These are phyloP conservation scores for Prunus padus DNA, from an alignment of 306 rosid species.

Conservation along the genomic window DNA sequence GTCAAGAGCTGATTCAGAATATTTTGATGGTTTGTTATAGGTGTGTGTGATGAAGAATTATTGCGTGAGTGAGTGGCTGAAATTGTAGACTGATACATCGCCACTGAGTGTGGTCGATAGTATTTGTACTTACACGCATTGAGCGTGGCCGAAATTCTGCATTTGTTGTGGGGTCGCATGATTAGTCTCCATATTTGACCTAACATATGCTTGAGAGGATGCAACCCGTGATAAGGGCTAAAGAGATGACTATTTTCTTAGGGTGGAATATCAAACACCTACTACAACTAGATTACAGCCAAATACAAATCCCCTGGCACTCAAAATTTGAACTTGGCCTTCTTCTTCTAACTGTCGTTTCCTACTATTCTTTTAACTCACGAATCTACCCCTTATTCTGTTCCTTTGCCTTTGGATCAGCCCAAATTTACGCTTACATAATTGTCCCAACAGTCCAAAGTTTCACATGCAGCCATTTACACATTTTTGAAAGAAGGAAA, in stretches of 20 bases:
- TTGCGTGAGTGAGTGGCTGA: too few species aligned
- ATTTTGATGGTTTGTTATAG: too few species aligned
- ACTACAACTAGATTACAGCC: not conserved
- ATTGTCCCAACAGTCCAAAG: constrained; percentile 59
- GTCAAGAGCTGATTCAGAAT: too few species aligned
- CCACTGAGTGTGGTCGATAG: rapidly evolving
- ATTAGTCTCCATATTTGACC: not conserved
- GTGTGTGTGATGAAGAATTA: too few species aligned
- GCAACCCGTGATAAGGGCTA: constrained; percentile 7
- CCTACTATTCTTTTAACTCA: constrained; percentile 20
- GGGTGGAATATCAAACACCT: constrained; percentile 1
- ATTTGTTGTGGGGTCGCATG: not conserved
- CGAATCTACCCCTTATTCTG: constrained; percentile 39
- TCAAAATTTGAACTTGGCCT: constrained; percentile 31
- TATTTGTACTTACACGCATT: too few species aligned
- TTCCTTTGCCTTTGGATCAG: constrained; percentile 44
- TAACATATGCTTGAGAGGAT: not conserved
- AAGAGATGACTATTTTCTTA: not conserved
- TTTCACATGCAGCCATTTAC: constrained; percentile 58
- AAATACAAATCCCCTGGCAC: constrained; percentile 22
- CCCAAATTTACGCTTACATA: constrained; percentile 8
- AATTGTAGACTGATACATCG: too few species aligned
- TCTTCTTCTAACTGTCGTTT: constrained; percentile 35
- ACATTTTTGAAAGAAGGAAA: constrained; percentile 13
- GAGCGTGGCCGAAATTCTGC: too few species aligned